Base-by-base conservation (phyloP, 192 early-diverging fungal genomes). In the Coemansia sp. region DNA sequence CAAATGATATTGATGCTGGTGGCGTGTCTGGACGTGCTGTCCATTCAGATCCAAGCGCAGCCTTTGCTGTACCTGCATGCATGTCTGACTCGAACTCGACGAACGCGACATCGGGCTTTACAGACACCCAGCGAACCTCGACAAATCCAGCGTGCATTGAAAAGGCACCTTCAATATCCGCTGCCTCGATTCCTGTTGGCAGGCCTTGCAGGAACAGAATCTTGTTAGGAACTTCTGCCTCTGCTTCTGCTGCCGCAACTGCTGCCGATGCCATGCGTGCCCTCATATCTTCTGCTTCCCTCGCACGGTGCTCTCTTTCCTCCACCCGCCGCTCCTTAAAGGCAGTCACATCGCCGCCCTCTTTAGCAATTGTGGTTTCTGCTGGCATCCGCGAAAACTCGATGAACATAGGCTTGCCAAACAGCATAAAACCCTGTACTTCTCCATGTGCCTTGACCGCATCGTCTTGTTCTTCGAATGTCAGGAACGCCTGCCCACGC, bases 401-500 rank as follows among this genome's bases (percentile, higher is more conserved):
- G 54, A 79, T 74, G 54, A 79, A 74, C 76, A 98, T 88, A 8
- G 92, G 93, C 58, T 94, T 90, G 27, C 80, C 88, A 60, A 90
- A 92, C 32, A 99, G 78, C 26, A 88, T 79, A 65, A 93, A 92
- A 2, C 89, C 89, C 58, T 99, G 90, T 5, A 94, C 83, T 68
- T 93, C 92, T 64, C 86, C 79, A 55, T 94, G 71, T 2, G 97
- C 94, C 49, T 85, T 88, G 24, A 74, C 67, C 1, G 96, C 94
- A 32, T 79, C 63, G 50, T 93, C 93, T 27, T 76, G 62, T 23
- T 87, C 72, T 60, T 87, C 84, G 71, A 92, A 98, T 0, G 87
- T 88, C 1, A 99, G 83, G 79, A 96, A 99, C 0, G 95, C 97
- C 69, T 99, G 97, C 18, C 97, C 97, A 59, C 93, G 86, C 85